Evolutionary conservation across 371 early-diverging fungal species (phyloP).

Genomic region (Mortierella sp.): DNA sequence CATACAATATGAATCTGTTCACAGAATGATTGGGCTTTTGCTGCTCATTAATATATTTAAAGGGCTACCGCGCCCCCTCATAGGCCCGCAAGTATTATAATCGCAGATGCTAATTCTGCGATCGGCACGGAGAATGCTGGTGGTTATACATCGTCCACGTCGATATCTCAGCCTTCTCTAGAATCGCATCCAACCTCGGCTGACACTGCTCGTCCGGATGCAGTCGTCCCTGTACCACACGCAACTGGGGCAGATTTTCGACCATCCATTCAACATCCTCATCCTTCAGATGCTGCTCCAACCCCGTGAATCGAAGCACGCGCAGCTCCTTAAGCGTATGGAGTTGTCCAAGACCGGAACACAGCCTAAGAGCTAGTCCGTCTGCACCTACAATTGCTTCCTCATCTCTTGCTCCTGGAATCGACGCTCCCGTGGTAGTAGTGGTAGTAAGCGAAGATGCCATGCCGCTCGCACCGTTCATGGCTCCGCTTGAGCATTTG

Average conservation of each 20-base stretch:
- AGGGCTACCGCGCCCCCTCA: no score
- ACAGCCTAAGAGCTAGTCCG: slow-evolving; percentile 19
- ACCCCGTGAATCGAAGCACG: slow-evolving; percentile 24
- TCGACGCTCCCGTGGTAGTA: neutral
- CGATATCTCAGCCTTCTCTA: slow-evolving; percentile 11
- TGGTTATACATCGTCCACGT: slow-evolving; percentile 27
- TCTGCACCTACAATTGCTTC: neutral
- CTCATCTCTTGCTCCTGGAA: neutral
- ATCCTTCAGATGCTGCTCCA: slow-evolving; percentile 8
- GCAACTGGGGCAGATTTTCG: slow-evolving; percentile 22
- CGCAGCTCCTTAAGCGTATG: slow-evolving; percentile 13
- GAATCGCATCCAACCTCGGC: neutral
- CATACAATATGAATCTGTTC: no score
- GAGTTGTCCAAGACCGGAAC: slow-evolving; percentile 22
- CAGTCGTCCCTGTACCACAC: slow-evolving; percentile 19
- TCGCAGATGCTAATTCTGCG: neutral
- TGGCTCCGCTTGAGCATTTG: neutral
- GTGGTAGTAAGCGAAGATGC: neutral
- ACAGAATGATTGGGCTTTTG: no score
- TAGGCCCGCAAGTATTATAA: no score
- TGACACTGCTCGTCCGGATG: slow-evolving; percentile 19
- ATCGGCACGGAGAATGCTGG: neutral
- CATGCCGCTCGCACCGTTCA: no score
- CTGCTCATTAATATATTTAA: no score
- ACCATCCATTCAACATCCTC: slow-evolving; percentile 39